Conservation (phyloP, 2,329 filamentous ascomycete species). For the Beauveria sp. region DNA sequence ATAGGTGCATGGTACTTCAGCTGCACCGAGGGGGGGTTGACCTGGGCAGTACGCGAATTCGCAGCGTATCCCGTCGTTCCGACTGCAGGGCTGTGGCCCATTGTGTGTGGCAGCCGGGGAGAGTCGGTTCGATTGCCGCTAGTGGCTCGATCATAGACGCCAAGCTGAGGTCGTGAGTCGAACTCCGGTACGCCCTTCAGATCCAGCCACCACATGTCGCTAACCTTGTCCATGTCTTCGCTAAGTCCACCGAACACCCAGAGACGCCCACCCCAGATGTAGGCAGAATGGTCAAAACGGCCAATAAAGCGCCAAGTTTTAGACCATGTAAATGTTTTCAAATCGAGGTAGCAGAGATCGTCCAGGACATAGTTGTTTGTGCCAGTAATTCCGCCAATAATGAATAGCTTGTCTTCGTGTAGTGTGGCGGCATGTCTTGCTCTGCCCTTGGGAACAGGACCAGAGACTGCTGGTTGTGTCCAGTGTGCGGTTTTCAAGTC, state of each 20-base stretch:
- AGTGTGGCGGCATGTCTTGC: conserved; percentile 90
- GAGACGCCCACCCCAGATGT: conserved; percentile 83
- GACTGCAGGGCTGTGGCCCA: conserved; percentile 41
- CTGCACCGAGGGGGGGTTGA: conserved; percentile 58
- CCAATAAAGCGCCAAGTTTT: conserved; percentile 91
- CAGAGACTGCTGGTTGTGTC: conserved; percentile 83
- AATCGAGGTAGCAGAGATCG: conserved; percentile 91
- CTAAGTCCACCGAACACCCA: conserved; percentile 96
- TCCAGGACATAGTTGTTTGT: conserved; percentile 88
- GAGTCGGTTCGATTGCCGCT: conserved; percentile 37
- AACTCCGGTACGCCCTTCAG: conserved; percentile 85
- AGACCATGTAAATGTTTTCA: conserved; percentile 98
- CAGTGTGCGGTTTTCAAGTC: conserved; percentile 91
- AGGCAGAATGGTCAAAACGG: conserved; percentile 90
- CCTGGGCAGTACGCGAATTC: conserved; percentile 59
- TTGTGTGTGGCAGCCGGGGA: conserved; percentile 44
- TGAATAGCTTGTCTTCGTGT: conserved; percentile 92
- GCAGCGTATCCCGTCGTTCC: conserved; percentile 58
- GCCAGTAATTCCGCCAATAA: conserved; percentile 91
- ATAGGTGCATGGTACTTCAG: conserved; percentile 67
- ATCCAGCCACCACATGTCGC: conserved; percentile 96
- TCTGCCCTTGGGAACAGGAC: conserved; percentile 78
- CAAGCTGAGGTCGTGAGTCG: conserved; percentile 56
- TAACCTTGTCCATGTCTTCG: conserved; percentile 93
- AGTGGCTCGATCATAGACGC: conserved; percentile 40